Conservation (phyloP, 306 rosid genomes). For the Fagus crenata region DNA sequence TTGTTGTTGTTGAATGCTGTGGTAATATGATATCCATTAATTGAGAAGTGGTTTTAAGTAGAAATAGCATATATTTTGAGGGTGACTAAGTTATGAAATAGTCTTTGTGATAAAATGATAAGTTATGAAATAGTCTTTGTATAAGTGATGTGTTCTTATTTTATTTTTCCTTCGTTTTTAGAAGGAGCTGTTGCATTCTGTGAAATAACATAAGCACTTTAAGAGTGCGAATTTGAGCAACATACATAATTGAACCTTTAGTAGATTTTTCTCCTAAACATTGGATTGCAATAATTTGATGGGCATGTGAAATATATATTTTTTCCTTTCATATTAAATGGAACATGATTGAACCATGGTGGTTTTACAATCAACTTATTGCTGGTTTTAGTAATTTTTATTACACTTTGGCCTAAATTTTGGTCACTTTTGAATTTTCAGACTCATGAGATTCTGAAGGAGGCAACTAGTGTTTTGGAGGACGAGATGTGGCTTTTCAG, state of each 20-base stretch:
- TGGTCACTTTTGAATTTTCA: slow-evolving; percentile 53
- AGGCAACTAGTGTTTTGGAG: slow-evolving; percentile 48
- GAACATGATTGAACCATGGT: slow-evolving; percentile 1
- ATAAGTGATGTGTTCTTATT: not conserved
- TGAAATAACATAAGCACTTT: not conserved
- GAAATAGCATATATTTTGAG: not conserved
- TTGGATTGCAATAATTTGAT: not conserved
- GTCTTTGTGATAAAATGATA: not conserved
- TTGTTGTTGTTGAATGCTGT: not conserved
- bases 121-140: not conserved
- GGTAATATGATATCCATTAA: not conserved
- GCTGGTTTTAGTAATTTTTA: slow-evolving; percentile 29
- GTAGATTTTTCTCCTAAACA: not conserved
- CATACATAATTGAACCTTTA: not conserved
- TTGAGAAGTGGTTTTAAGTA: not conserved
- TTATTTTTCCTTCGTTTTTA: not conserved
- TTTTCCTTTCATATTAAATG: not conserved
- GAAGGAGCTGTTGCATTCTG: not conserved
- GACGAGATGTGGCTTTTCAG: slow-evolving; percentile 71
- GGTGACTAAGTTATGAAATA: not conserved
- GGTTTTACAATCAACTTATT: slow-evolving; percentile 21
- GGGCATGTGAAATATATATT: not conserved
- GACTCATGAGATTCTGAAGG: slow-evolving; percentile 64
- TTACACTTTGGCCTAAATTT: slow-evolving; percentile 37
- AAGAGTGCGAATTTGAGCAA: not conserved